phyloP scores from a whole-genome alignment of 371 early-diverging fungal species.

The Capillidium rhysosporum region DNA sequence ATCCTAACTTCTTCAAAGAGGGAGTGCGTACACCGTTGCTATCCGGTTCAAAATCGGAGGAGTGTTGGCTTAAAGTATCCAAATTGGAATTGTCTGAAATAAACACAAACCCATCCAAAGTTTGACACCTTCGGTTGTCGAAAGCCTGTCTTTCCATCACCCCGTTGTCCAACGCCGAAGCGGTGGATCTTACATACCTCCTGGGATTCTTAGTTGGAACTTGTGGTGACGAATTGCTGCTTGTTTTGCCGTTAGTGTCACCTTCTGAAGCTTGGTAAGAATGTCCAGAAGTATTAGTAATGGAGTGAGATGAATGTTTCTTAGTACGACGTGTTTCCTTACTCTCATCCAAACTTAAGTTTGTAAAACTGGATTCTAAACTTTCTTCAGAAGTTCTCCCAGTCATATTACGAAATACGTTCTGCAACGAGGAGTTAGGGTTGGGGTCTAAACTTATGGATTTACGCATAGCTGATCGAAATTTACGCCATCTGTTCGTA shows the following conservation, averaged over 20 bases:
- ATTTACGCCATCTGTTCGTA: not conserved
- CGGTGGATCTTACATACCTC: not conserved
- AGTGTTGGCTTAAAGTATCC: not conserved
- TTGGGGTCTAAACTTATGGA: not conserved
- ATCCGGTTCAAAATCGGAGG: not conserved
- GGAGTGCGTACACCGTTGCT: not conserved
- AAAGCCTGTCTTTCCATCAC: not conserved
- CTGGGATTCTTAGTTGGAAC: conserved; percentile 6
- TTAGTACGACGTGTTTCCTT: not conserved
- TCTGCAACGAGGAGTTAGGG: not conserved
- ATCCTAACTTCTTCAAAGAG: not conserved
- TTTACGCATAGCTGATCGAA: not conserved
- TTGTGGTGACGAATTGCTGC: not conserved
- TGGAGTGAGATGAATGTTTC: not conserved
- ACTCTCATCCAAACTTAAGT: not conserved
- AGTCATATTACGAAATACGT: too few relatives aligned
- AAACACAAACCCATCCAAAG: conserved; percentile 6
- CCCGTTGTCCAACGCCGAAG: not conserved
- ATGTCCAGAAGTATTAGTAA: too few relatives aligned
- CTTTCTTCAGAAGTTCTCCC: not conserved
- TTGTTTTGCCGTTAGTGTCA: not conserved
- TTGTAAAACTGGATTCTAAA: not conserved
- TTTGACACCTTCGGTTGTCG: conserved; percentile 6
- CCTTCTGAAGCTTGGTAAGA: too few relatives aligned
- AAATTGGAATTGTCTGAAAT: not conserved